Percentiles rank a stretch among this genome's conserved stretches.
phyloP scores from a whole-genome alignment of 768 basidiomycete genomes.

The Serendipita sp. region DNA sequence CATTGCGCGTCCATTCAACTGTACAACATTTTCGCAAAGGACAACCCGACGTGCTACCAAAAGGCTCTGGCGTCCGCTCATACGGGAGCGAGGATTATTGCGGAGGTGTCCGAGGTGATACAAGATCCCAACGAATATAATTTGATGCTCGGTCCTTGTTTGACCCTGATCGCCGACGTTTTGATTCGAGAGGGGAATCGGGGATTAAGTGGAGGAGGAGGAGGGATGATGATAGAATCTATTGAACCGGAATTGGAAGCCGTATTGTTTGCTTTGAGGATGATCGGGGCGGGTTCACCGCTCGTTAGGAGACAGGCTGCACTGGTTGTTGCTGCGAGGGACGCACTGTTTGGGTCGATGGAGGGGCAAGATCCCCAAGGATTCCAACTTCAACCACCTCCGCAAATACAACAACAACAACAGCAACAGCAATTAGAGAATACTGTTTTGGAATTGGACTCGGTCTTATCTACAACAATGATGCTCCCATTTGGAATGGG shows the following conservation, averaged over 20 bases:
- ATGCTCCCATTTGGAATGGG: not conserved
- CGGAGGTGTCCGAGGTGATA: conserved; percentile 46
- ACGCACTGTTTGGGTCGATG: not conserved
- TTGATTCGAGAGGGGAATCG: conserved; percentile 37
- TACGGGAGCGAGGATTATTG: conserved; percentile 41
- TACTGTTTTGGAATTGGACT: not conserved
- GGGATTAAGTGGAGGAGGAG: not conserved
- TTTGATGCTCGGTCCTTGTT: conserved; percentile 29
- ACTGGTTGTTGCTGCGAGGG: not conserved
- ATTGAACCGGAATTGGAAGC: not conserved
- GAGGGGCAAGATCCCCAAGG: not conserved
- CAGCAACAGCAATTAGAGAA: too few species aligned
- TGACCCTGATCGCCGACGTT: conserved; percentile 53
- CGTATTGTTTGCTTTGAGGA: not conserved
- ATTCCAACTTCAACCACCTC: not conserved
- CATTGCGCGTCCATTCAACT: conserved; percentile 52
- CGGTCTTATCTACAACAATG: not conserved
- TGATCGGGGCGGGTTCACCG: not conserved
- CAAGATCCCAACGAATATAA: conserved; percentile 48
- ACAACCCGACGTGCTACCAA: conserved; percentile 43
- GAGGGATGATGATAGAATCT: not conserved
- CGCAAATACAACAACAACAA: not conserved
- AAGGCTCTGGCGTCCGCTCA: conserved; percentile 53
- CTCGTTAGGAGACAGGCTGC: not conserved
- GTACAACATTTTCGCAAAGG: conserved; percentile 43